These are phyloP conservation scores for Metroxylon sagu DNA, from an alignment of 176 grass and related monocot species.

Conservation along the genomic window DNA sequence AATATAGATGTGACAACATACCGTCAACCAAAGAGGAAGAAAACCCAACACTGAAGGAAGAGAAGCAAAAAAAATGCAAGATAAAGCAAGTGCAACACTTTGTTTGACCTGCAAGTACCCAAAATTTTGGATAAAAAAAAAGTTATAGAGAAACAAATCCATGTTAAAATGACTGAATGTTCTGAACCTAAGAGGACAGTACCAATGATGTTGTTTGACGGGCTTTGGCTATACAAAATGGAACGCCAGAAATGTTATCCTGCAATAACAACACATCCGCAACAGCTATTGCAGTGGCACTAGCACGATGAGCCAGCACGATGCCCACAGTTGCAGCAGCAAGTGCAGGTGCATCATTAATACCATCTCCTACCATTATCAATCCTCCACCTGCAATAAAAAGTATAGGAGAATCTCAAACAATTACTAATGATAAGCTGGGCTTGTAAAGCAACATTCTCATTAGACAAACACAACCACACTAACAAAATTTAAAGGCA, in stretches of 20 bases:
- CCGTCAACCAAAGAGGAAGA: conserved; percentile 98
- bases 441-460: too few species aligned
- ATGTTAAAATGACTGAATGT: neutral
- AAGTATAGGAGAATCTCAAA: conserved; percentile 2
- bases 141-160: conserved; percentile 18
- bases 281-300: conserved; percentile 85
- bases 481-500: too few species aligned
- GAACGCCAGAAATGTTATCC: conserved; percentile 78
- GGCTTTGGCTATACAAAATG: conserved; percentile 91
- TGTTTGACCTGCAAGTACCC: conserved; percentile 86
- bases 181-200: conserved; percentile 7
- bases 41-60: conserved; percentile 94
- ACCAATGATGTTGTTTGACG: conserved; percentile 92
- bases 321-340: conserved; percentile 92
- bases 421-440: too few species aligned
- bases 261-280: conserved; percentile 82
- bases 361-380: conserved; percentile 99
- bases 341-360: conserved; percentile 96
- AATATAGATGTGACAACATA: conserved; percentile 20
- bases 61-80: conserved; percentile 84
- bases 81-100: conserved; percentile 92
- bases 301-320: conserved; percentile 84
- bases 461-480: too few species aligned
- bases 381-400: conserved; percentile 59
- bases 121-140: conserved; percentile 20